Base-by-base conservation (phyloP, 2,329 filamentous ascomycete genomes). In the Graphilbum sp. region DNA sequence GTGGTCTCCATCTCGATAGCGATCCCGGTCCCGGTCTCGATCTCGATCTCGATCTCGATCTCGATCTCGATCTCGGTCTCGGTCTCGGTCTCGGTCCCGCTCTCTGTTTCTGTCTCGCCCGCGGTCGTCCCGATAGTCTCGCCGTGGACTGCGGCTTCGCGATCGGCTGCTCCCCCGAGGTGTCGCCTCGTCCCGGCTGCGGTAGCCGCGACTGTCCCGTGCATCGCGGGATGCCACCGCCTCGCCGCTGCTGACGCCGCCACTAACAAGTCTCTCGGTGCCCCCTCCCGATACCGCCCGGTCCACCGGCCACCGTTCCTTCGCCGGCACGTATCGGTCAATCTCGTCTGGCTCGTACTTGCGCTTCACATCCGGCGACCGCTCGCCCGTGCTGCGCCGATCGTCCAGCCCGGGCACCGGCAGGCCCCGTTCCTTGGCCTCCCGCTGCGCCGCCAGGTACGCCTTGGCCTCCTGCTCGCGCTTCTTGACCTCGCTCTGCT, bases 391-490 rank as follows among this genome's bases (percentile, higher is more conserved):
- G 36, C 55, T 52, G 30, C 56, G 59, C 44, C 60, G 64, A 45
- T 72, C 69, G 38, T 72, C 66, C n/a, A 72, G 57, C n/a, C 69
- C 67, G 0, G 69, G 69, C 17, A 72, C 54, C 1, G 70, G 69
- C 31, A 73, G 52, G 9, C 71, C 71, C 49, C 75, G 75, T 35
- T 64, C 64, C 23, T 68, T 62, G 24, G 72, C 72, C 46, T 75
- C 71, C 43, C 69, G 67, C 46, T 75, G 70, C 3, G 70, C 71
- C 7, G 71, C 71, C 29, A 76, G 57, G 46, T 77, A 78, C 5
- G 70, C 71, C 51, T 75, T 76, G 30, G 74, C 74, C 52, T 77
- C 72, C 44, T 66, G 66, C 51, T 76, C 72, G 36, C 72, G 66
- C 50, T 73, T 71, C 51, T 64, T 69, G 38, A 74, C 71, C 47